A percentile compares a stretch with the other conserved stretches of the same genome.
Conservation (phyloP, 208 protist species). For the Leishmania tarentolae region DNA sequence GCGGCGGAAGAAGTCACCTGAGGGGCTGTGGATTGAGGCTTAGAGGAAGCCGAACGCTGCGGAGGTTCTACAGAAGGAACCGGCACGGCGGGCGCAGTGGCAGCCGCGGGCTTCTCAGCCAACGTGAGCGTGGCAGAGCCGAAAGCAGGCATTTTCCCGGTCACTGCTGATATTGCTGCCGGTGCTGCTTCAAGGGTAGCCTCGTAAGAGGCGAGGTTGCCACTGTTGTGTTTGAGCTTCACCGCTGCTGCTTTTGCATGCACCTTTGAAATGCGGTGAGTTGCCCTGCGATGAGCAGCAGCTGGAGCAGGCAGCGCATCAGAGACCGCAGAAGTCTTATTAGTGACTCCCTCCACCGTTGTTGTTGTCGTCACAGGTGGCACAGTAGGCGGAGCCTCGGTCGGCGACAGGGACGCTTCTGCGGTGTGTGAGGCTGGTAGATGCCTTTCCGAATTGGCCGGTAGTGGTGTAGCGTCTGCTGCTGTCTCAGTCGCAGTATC, state of each 20-base stretch:
- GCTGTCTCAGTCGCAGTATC: background rate
- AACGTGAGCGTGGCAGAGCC: background rate
- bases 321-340: background rate
- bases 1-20: background rate
- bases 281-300: background rate
- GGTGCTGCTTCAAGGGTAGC: background rate
- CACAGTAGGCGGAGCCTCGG: background rate
- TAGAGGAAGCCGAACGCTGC: background rate
- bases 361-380: background rate
- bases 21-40: background rate
- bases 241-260: background rate
- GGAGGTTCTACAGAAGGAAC: background rate
- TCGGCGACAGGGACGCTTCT: background rate
- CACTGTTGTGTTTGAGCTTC: background rate
- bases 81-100: background rate
- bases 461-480: background rate
- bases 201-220: background rate
- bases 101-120: background rate
- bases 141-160: background rate
- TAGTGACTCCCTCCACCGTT: background rate
- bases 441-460: background rate
- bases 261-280: conserved; percentile 4
- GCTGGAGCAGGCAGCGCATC: background rate
- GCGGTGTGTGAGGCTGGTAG: background rate
- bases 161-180: conserved; percentile 2